Percentiles rank a stretch among this genome's conserved stretches.
Evolutionary conservation across 75 land plant genomes (phyloP).

Genomic region (Pinus albicaulis): DNA sequence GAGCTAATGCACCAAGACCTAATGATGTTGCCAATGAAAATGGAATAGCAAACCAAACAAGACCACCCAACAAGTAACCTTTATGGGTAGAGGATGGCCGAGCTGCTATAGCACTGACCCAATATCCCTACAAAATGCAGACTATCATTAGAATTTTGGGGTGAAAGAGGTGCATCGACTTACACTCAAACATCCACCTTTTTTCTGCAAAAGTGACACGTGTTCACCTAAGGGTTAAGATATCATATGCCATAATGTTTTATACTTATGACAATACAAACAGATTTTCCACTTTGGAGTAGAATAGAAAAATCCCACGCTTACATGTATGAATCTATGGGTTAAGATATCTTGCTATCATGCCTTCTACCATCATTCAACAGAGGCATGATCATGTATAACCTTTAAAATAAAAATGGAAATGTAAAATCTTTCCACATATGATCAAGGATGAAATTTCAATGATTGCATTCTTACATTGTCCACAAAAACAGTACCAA

Average conservation of each 20-base stretch:
- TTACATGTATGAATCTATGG: not conserved
- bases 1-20: constrained; percentile 97
- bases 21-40: constrained; percentile 90
- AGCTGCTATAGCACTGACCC: constrained; percentile 93
- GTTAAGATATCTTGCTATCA: not conserved
- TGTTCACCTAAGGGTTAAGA: not conserved
- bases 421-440: not conserved
- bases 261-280: not conserved
- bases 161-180: constrained; percentile 1
- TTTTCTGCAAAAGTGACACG: not conserved
- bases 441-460: not conserved
- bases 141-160: not conserved
- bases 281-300: not conserved
- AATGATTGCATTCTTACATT: constrained; percentile 53
- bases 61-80: constrained; percentile 91
- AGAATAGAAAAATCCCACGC: not conserved
- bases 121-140: constrained; percentile 66
- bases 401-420: not conserved
- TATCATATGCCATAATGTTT: not conserved
- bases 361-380: not conserved
- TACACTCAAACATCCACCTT: constrained; percentile 5
- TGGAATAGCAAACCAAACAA: constrained; percentile 98
- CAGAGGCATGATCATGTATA: not conserved
- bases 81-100: constrained; percentile 94
- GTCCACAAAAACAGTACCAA: constrained; percentile 97